phyloP scores from a whole-genome alignment of 2,329 filamentous ascomycete genomes.

The Pezicula radicicola region DNA sequence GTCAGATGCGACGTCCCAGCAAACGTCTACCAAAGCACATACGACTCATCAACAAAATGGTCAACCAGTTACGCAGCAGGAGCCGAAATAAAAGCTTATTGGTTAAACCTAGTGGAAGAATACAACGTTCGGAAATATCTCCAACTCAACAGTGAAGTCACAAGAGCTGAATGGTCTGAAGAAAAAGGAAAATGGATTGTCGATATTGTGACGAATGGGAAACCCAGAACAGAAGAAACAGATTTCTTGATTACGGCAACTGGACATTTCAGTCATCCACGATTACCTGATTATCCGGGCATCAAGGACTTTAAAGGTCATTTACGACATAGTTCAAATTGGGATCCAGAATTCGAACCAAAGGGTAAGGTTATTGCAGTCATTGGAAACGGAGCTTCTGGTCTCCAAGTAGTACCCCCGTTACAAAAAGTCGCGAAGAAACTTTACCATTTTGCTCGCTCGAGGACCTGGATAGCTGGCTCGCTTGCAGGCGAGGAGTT shows the following conservation, averaged over 20 bases:
- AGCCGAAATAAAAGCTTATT: constrained; percentile 62
- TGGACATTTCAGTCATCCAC: neutral
- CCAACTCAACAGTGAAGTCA: constrained; percentile 37
- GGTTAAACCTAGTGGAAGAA: constrained; percentile 58
- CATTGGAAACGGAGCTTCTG: constrained; percentile 60
- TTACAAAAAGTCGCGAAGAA: constrained; percentile 44
- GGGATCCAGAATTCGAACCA: constrained; percentile 50
- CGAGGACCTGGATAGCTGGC: constrained; percentile 63
- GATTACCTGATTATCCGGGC: neutral
- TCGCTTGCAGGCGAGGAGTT: constrained; percentile 52
- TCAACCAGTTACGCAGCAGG: constrained; percentile 64
- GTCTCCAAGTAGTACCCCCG: constrained; percentile 53
- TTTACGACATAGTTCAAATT: constrained; percentile 56
- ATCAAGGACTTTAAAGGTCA: constrained; percentile 49
- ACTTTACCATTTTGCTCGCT: constrained; percentile 63
- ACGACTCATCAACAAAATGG: constrained; percentile 65
- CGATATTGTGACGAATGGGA: constrained; percentile 25
- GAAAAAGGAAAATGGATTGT: constrained; percentile 26
- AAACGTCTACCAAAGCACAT: constrained; percentile 66
- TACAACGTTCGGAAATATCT: constrained; percentile 58
- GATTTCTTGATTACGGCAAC: constrained; percentile 45
- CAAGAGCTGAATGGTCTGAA: constrained; percentile 26
- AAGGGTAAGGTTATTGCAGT: constrained; percentile 48
- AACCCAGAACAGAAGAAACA: constrained; percentile 35
- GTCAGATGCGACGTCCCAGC: constrained; percentile 68